Percentiles rank a stretch among this genome's conserved stretches.
Conservation (phyloP, 345 rosid genomes). For the Arabis alpina region DNA sequence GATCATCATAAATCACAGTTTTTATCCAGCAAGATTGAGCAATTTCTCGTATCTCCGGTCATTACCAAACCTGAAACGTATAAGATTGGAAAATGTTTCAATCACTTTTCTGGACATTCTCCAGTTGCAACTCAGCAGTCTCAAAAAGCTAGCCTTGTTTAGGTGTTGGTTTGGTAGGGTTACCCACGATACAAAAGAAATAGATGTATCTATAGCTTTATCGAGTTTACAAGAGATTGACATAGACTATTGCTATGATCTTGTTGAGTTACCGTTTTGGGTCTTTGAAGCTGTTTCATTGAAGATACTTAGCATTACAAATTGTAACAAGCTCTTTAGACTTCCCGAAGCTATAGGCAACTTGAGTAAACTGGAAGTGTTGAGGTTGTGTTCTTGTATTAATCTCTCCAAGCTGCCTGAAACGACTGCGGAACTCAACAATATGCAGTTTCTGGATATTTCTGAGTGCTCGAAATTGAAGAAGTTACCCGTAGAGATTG, state of each 20-base stretch:
- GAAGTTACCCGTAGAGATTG: constrained; percentile 50
- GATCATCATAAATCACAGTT: constrained; percentile 48
- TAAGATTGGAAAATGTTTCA: constrained; percentile 53
- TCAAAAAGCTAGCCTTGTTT: constrained; percentile 51
- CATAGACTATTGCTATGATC: constrained; percentile 45
- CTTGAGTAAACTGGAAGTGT: constrained; percentile 44
- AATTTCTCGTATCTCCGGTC: constrained; percentile 45
- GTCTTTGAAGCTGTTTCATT: too few relatives aligned
- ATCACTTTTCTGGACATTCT: constrained; percentile 35
- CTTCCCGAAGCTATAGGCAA: constrained; percentile 53
- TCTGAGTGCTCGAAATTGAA: constrained; percentile 49
- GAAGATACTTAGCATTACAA: constrained; percentile 25
- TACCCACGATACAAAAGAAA: background rate
- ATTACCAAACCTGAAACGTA: constrained; percentile 51
- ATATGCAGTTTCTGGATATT: constrained; percentile 49
- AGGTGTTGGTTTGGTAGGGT: constrained; percentile 48
- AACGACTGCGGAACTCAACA: constrained; percentile 41
- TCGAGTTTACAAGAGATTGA: constrained; percentile 57
- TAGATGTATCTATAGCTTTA: constrained; percentile 32
- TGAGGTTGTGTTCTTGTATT: constrained; percentile 57
- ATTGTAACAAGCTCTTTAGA: constrained; percentile 52
- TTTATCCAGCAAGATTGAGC: constrained; percentile 40
- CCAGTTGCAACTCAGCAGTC: constrained; percentile 26
- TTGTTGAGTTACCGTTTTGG: too few relatives aligned
- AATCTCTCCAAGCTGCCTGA: constrained; percentile 51